These are phyloP conservation scores for Ophiobolus disseminans DNA, from an alignment of 2,329 filamentous ascomycete species.

Conservation along the genomic window DNA sequence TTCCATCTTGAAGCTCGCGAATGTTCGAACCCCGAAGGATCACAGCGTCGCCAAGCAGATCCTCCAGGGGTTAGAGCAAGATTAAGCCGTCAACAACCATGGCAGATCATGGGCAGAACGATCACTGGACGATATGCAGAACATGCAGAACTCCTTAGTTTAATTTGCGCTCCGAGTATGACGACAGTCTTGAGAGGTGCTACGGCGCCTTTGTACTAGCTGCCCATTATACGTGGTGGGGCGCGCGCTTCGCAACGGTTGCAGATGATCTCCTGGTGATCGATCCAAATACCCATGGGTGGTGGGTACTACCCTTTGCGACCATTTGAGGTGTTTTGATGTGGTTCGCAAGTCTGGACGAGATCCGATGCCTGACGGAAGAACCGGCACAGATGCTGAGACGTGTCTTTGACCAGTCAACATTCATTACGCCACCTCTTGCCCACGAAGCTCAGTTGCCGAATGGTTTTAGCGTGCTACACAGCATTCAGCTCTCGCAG, in stretches of 20 bases:
- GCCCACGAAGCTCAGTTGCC: slow-evolving; percentile 15
- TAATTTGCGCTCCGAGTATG: slow-evolving; percentile 33
- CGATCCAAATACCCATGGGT: too few relatives aligned
- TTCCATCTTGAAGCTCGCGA: slow-evolving; percentile 31
- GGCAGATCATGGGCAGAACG: slow-evolving; percentile 31
- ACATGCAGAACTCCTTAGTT: slow-evolving; percentile 39
- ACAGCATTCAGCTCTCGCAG: too few relatives aligned
- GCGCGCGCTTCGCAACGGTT: slow-evolving; percentile 15
- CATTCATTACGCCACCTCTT: background rate
- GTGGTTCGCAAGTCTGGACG: too few relatives aligned
- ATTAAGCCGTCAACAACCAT: slow-evolving; percentile 19
- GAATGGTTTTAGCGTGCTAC: slow-evolving; percentile 10
- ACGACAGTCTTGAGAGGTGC: slow-evolving; percentile 23
- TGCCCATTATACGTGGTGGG: slow-evolving; percentile 15
- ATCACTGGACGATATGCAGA: slow-evolving; percentile 36
- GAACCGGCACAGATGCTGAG: slow-evolving; percentile 18
- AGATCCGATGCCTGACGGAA: too few relatives aligned
- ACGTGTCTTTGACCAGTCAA: slow-evolving; percentile 34
- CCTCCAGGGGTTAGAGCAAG: slow-evolving; percentile 19
- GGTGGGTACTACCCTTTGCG: too few relatives aligned
- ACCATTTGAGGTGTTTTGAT: too few relatives aligned
- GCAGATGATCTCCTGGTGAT: too few relatives aligned
- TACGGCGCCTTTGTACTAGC: slow-evolving; percentile 14
- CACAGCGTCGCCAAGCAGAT: slow-evolving; percentile 32
- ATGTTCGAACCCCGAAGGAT: slow-evolving; percentile 37